Conservation (phyloP, 83 land plant genomes). For the Thuja plicata region DNA sequence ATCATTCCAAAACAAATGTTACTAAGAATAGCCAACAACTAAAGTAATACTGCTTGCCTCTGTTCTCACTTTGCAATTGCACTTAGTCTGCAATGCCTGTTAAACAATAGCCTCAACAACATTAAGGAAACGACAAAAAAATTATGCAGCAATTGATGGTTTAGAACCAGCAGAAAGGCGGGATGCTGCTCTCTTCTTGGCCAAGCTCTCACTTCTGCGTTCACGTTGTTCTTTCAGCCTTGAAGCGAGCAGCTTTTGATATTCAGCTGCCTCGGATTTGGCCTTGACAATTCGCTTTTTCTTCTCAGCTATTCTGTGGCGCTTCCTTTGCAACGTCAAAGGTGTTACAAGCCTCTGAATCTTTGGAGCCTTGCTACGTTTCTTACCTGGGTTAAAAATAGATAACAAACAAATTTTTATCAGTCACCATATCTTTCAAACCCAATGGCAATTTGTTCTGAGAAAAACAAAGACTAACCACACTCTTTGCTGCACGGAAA, state of each 20-base stretch:
- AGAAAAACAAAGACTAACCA: background rate
- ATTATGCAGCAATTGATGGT: conserved; percentile 33
- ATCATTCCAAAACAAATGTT: background rate
- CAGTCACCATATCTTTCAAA: background rate
- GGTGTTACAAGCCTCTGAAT: conserved; percentile 65
- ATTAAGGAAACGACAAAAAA: background rate
- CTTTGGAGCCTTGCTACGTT: conserved; percentile 72
- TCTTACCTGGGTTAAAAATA: conserved; percentile 50
- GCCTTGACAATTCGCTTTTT: conserved; percentile 62
- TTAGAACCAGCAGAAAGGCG: conserved; percentile 42
- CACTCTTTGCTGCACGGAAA: background rate
- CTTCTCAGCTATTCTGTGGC: conserved; percentile 46
- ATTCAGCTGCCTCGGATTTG: conserved; percentile 73
- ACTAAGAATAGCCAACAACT: background rate
- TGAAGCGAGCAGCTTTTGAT: conserved; percentile 55
- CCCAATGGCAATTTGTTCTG: background rate
- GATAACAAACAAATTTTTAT: background rate
- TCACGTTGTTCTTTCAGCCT: conserved; percentile 75
- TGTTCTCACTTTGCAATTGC: background rate
- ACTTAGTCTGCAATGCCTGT: background rate
- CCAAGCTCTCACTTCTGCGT: conserved; percentile 65
- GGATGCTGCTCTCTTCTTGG: conserved; percentile 49
- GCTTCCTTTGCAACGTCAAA: conserved; percentile 53
- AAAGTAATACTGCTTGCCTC: background rate
- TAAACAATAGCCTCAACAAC: background rate